Percentiles rank a stretch among this genome's conserved stretches.
These are phyloP conservation scores for Ogataea minuta DNA, from an alignment of 805 yeast genomes.

Conservation along the genomic window DNA sequence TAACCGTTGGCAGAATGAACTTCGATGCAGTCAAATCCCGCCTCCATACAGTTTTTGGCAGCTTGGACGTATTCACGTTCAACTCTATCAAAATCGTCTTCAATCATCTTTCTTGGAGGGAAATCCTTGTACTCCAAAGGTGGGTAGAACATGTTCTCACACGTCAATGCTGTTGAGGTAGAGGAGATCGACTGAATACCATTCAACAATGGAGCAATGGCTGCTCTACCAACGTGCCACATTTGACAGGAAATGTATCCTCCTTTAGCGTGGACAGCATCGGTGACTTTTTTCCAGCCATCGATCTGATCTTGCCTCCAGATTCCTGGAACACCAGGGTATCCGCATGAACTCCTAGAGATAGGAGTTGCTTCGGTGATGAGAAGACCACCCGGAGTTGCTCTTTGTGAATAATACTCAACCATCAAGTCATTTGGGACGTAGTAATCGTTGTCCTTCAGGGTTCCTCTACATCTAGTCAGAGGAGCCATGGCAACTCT, in stretches of 20 bases:
- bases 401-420: conserved; percentile 53
- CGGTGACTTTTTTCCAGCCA: conserved; percentile 47
- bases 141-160: not conserved
- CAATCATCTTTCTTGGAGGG: conserved; percentile 33
- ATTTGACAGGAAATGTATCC: conserved; percentile 47
- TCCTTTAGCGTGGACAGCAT: conserved; percentile 46
- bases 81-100: conserved; percentile 42
- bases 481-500: conserved; percentile 48
- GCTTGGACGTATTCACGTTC: conserved; percentile 43
- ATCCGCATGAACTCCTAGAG: conserved; percentile 41
- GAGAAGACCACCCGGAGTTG: conserved; percentile 56
- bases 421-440: conserved; percentile 43
- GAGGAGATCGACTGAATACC: conserved; percentile 37
- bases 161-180: conserved; percentile 39
- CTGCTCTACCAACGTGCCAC: conserved; percentile 45
- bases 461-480: conserved; percentile 41
- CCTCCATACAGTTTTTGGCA: conserved; percentile 39
- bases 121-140: conserved; percentile 7
- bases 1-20: conserved; percentile 43
- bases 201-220: conserved; percentile 34
- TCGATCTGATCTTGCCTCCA: conserved; percentile 43
- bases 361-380: conserved; percentile 56
- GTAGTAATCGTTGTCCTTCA: conserved; percentile 27
- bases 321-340: conserved; percentile 47
- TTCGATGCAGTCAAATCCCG: conserved; percentile 43